A percentile compares a stretch with the other conserved stretches of the same genome.
Conservation (phyloP, 176 grass and related monocot genomes). For the Carex parvula region DNA sequence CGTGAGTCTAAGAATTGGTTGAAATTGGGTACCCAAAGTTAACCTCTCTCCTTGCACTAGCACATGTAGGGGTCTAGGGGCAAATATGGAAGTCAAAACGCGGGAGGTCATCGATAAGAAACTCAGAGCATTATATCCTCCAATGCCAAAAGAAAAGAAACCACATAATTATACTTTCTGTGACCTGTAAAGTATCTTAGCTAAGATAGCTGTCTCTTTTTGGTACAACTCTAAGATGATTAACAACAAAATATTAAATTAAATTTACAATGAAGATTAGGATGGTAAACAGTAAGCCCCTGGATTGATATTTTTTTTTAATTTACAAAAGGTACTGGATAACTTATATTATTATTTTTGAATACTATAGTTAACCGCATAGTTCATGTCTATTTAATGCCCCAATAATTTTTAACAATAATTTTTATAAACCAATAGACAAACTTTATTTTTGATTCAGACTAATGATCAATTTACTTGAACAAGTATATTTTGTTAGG, state of each 20-base stretch:
- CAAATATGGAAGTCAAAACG: neutral
- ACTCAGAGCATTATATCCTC: neutral
- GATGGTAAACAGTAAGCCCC: neutral
- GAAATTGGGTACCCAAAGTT: neutral
- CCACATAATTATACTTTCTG: neutral
- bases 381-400: too few relatives aligned
- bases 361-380: too few relatives aligned
- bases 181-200: constrained; percentile 13
- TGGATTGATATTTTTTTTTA: neutral
- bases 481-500: too few relatives aligned
- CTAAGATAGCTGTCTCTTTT: neutral
- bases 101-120: neutral
- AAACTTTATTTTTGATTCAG: too few relatives aligned
- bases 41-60: neutral
- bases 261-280: neutral
- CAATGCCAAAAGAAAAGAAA: neutral
- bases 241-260: neutral
- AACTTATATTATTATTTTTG: neutral
- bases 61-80: neutral
- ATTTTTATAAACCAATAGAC: too few relatives aligned
- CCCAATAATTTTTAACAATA: too few relatives aligned
- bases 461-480: too few relatives aligned
- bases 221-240: neutral
- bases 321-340: neutral
- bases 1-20: neutral